Base-by-base conservation (phyloP, 1,284 basidiomycete genomes). In the Marasmius sp. region DNA sequence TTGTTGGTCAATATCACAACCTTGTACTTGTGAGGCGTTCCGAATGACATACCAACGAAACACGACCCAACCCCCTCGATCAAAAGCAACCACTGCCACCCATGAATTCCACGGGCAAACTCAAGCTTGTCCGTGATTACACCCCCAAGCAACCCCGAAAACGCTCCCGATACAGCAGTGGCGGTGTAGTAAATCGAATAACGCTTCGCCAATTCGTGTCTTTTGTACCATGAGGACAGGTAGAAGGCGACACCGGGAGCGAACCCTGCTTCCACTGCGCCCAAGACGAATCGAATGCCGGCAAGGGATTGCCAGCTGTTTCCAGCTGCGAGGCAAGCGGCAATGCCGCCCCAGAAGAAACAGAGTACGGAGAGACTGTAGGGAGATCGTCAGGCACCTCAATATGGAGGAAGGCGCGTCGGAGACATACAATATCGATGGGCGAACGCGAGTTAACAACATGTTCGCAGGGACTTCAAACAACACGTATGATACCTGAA, bases 81-180 rank as follows among this genome's bases (percentile, higher is more conserved):
- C 52, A 75, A 64, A 51, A 75, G 56, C 9, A 76, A 61, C 71
- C 72, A 75, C 12, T 66, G 60, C 80, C 80, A 82, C 0, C 78
- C 79, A 0, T 71, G 68, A 22, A 77, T 72, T 3, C 78, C 78
- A 2, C 73, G 69, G 6, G 67, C 67, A 4, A 76, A 77, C 38
- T 79, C 72, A 75, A 80, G 77, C 56, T 73, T 75, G n/a, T 69
- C 70, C 33, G 81, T 69, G 11, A 81, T 77, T 11, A 81, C 74
- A 50, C 70, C 73, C 1, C 74, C 70, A 27, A 70, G 70, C 3
- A 77, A 64, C 4, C 75, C 76, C 16, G 72, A 72, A 66, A 75
- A 77, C 20, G 75, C n/a, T 69, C 76, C 86, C 0, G 86, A 76
- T 43, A 85, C 77, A 2, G 84, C 80, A 53, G 81, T 81, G 36